These are phyloP conservation scores for Domatiomyces globalis DNA, from an alignment of 2,329 filamentous ascomycete genomes.

Conservation along the genomic window DNA sequence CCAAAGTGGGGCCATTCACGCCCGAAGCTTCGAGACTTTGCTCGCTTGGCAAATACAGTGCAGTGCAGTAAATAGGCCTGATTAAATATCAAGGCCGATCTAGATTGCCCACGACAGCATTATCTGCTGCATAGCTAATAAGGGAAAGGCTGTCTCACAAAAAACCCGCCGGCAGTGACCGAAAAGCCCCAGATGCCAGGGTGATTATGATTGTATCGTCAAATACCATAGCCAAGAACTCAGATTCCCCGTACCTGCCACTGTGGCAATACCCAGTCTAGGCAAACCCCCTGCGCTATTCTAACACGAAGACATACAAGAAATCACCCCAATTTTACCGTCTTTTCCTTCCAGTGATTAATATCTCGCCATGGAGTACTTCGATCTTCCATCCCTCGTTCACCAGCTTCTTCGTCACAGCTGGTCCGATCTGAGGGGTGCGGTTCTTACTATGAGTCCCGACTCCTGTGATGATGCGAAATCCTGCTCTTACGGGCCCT, in stretches of 20 bases:
- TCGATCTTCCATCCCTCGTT: constrained; percentile 74
- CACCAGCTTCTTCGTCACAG: constrained; percentile 61
- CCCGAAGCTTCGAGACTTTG: too few species aligned
- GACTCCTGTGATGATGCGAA: constrained; percentile 65
- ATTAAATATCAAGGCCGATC: not conserved
- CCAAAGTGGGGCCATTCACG: not conserved
- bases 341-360: constrained; percentile 46
- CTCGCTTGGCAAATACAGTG: too few species aligned
- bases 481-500: constrained; percentile 39
- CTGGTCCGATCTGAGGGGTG: constrained; percentile 59
- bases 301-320: not conserved
- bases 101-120: too few species aligned
- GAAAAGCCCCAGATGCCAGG: too few species aligned
- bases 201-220: too few species aligned
- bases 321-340: not conserved
- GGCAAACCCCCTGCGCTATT: not conserved
- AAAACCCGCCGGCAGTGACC: too few species aligned
- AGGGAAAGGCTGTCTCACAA: too few species aligned
- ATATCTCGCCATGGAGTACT: constrained; percentile 54
- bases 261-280: not conserved
- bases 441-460: constrained; percentile 68
- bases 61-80: too few species aligned
- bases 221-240: too few species aligned
- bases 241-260: not conserved
- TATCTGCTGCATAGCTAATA: too few species aligned